Base-by-base conservation (phyloP, 139 green algal species). In the Chlamydomonas eustigma region DNA sequence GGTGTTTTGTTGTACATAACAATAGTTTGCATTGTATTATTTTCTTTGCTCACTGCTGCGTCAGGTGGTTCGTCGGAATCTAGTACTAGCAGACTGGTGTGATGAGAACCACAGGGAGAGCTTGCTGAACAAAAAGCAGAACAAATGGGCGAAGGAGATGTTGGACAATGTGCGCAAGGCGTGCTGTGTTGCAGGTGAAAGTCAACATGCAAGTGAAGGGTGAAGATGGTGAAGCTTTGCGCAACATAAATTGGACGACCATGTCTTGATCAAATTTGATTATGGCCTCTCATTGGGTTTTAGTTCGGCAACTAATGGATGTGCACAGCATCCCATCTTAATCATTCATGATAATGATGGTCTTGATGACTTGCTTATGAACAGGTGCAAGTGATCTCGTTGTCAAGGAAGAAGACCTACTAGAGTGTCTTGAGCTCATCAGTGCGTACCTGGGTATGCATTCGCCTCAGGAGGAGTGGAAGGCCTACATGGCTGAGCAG, bases 11-110 rank as follows among this genome's bases (percentile, higher is more conserved):
- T n/a, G n/a, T n/a, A n/a, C n/a, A n/a, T n/a, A n/a, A n/a, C n/a
- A n/a, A n/a, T n/a, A n/a, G n/a, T n/a, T n/a, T n/a, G n/a, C n/a
- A n/a, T n/a, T n/a, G n/a, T n/a, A n/a, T n/a, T n/a, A n/a, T n/a
- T n/a, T n/a, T n/a, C n/a, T n/a, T n/a, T n/a, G n/a, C n/a, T n/a
- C 44, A 28, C 44, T 58, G 44, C 18, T 72, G n/a, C 6, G 37
- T 78, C 88, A 83, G 79, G 52, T 80, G 12, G 77, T 97, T 0
- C 71, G 87, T 25, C 85, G 91, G 39, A 97, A 97, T 78, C 82
- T 98, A 73, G 80, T 98, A 66, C 85, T 94, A 25, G 88, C 88
- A 1, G 95, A 98, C 86, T 98, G 89, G 85, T 84, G 81, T 30
- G 95, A 99, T 74, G 82, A 91, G 22, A 80, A 89, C 38, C 94